phyloP scores from a whole-genome alignment of 495 filamentous ascomycete genomes.

The Lindgomyces ingoldianus region DNA sequence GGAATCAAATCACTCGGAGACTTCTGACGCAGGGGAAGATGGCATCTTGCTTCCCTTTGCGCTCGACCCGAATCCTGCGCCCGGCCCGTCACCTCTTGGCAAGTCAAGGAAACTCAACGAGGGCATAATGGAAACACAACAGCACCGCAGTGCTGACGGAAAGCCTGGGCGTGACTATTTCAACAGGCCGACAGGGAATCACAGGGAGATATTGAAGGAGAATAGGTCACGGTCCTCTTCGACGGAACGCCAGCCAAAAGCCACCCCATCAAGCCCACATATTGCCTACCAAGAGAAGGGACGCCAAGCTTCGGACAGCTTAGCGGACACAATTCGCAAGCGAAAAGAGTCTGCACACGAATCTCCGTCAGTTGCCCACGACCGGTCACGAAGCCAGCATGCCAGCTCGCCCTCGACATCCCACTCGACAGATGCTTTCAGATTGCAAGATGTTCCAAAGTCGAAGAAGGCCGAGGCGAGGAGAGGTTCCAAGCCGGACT shows the following conservation, averaged over 20 bases:
- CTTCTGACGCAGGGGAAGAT: slow-evolving; percentile 64
- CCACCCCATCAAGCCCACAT: slow-evolving; percentile 62
- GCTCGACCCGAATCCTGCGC: slow-evolving; percentile 76
- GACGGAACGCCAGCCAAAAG: slow-evolving; percentile 52
- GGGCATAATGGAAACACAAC: slow-evolving; percentile 1
- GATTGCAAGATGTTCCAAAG: slow-evolving; percentile 73
- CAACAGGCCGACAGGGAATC: slow-evolving; percentile 33
- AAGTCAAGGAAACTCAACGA: slow-evolving; percentile 30
- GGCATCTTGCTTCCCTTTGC: slow-evolving; percentile 89
- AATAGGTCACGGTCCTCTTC: slow-evolving; percentile 58
- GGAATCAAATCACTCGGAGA: slow-evolving; percentile 69
- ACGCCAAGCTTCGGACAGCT: slow-evolving; percentile 54
- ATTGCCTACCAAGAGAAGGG: slow-evolving; percentile 90
- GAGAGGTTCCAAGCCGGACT: slow-evolving; percentile 58
- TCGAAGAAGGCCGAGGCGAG: slow-evolving; percentile 64
- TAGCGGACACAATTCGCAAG: slow-evolving; percentile 47
- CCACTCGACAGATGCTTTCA: slow-evolving; percentile 55
- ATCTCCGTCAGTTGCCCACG: slow-evolving; percentile 48
- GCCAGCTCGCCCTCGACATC: slow-evolving; percentile 34
- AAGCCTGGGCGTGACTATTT: slow-evolving; percentile 43
- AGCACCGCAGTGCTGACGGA: slow-evolving; percentile 7
- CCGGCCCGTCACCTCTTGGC: slow-evolving; percentile 54
- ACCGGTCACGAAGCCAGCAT: slow-evolving; percentile 43
- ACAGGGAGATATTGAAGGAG: slow-evolving; percentile 44
- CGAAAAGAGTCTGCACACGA: slow-evolving; percentile 47